Conservation (phyloP, 306 rosid species). For the Acacia confusa region DNA sequence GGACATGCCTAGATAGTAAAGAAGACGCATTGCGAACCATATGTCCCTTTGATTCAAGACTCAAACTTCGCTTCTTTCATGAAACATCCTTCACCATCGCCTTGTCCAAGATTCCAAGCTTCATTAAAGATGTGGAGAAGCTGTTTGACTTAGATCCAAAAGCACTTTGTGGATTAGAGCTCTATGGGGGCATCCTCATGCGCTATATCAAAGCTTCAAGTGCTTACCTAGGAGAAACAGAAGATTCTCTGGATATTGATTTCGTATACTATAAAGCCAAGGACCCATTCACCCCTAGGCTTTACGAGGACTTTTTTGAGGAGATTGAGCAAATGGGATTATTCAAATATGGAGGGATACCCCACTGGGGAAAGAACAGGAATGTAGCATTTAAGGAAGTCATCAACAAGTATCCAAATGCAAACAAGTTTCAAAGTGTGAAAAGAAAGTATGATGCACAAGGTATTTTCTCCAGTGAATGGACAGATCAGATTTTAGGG, state of each 20-base stretch:
- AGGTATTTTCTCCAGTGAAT: slow-evolving; percentile 68
- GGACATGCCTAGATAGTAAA: slow-evolving; percentile 58
- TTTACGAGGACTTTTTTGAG: slow-evolving; percentile 64
- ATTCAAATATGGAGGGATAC: slow-evolving; percentile 68
- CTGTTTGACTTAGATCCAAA: slow-evolving; percentile 52
- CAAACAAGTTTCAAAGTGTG: slow-evolving; percentile 42
- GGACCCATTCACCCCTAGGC: slow-evolving; percentile 68
- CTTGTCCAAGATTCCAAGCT: slow-evolving; percentile 40
- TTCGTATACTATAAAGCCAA: slow-evolving; percentile 63
- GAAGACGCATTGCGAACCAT: slow-evolving; percentile 33
- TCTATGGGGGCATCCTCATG: slow-evolving; percentile 72
- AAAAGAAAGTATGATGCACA: slow-evolving; percentile 52
- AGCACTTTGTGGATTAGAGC: slow-evolving; percentile 64
- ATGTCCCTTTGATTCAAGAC: slow-evolving; percentile 73
- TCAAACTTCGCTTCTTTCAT: slow-evolving; percentile 58
- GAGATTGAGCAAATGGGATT: slow-evolving; percentile 78
- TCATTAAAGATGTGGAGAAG: slow-evolving; percentile 65
- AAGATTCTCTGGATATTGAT: slow-evolving; percentile 66
- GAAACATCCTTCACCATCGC: slow-evolving; percentile 61
- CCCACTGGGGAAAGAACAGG: slow-evolving; percentile 85
- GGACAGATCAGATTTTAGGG: slow-evolving; percentile 76
- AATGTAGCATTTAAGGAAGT: slow-evolving; percentile 65
- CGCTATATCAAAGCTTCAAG: slow-evolving; percentile 71
- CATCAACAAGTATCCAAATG: slow-evolving; percentile 45
- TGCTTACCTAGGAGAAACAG: slow-evolving; percentile 66